Conservation (phyloP, 176 grass and related monocot species). For the Triticum turgidum region DNA sequence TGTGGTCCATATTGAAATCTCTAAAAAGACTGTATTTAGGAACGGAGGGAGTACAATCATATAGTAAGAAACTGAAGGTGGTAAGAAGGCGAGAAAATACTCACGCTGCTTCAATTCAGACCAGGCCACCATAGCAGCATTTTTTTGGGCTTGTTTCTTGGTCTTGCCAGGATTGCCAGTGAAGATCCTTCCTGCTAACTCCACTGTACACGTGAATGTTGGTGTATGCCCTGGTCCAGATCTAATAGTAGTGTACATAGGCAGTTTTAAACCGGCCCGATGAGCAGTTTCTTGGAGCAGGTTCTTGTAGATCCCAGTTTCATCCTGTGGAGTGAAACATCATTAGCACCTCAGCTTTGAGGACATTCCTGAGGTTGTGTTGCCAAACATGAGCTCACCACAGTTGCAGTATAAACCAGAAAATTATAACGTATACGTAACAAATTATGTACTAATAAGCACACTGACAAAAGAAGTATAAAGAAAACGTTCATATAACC, state of each 20-base stretch:
- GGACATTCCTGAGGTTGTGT: background rate
- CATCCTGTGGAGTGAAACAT: slow-evolving; percentile 61
- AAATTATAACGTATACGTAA: background rate
- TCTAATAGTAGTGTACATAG: slow-evolving; percentile 74
- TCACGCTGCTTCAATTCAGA: slow-evolving; percentile 57
- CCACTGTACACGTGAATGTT: slow-evolving; percentile 92
- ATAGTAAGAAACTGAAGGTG: background rate
- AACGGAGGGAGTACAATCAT: background rate
- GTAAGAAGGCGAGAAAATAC: slow-evolving; percentile 27
- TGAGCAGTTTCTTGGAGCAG: slow-evolving; percentile 95
- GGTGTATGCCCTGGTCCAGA: slow-evolving; percentile 92
- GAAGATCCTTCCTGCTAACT: slow-evolving; percentile 86
- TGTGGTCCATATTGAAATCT: no score
- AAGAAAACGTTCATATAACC: background rate
- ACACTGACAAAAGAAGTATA: background rate
- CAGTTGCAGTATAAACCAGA: slow-evolving; percentile 23
- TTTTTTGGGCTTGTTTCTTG: slow-evolving; percentile 99
- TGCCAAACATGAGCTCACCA: background rate
- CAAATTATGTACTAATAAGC: background rate
- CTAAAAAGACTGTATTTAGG: no score
- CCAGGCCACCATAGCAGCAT: slow-evolving; percentile 93
- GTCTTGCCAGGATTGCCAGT: slow-evolving; percentile 90
- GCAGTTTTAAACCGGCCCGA: slow-evolving; percentile 83
- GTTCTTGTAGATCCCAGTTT: slow-evolving; percentile 98
- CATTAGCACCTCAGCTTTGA: slow-evolving; percentile 21